Evolutionary conservation across 257 asterid genomes (phyloP), one percentile per base, ranked within the genome.

Genomic region (Capsicum pubescens): DNA sequence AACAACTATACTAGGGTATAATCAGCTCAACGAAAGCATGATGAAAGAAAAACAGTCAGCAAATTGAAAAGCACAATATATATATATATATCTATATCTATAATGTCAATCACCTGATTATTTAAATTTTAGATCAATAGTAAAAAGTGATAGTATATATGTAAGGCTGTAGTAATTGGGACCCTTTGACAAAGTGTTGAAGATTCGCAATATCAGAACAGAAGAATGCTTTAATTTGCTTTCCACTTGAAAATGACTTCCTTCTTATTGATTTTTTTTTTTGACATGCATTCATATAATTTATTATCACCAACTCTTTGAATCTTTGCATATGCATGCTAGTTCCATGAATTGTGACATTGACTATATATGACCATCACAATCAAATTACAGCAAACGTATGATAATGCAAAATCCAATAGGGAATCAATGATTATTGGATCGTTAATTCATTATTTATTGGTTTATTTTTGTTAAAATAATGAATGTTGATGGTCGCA

Each of bases 201-300:
- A 66, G 84, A 81, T 81, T 81, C 58, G 72, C 84, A 81, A 81
- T 7, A 61, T 32, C 58, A 81, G 44, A 26, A 66, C 15, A 68
- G 19, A 60, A 81, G 54, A 66, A 42, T 58, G 61, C 32, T 26
- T 26, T 26, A 26, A 39, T 39, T 39, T 39, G 44, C 5, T 81
- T 81, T 61, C 19, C 60, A 44, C 70, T 46, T n/a, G 84, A 81
- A 81, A 61, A 81, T 42, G 84, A 39, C 44, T 3, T 26, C 32
- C 32, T 26, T 26, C 32, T 26, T 26, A 26, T 26, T 26, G 32
- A 26, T 26, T 26, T 39, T 39, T 39, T 39, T 39, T 39, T 39
- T 39, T 4, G 44, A 61, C 61, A n/a, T n/a, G n/a, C n/a, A 81
- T 81, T 60, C 26, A 52, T n/a, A 66, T 64, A 63, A 54, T 54